These are phyloP conservation scores for Candida silvatica DNA, from an alignment of 805 yeast genomes.

Conservation along the genomic window DNA sequence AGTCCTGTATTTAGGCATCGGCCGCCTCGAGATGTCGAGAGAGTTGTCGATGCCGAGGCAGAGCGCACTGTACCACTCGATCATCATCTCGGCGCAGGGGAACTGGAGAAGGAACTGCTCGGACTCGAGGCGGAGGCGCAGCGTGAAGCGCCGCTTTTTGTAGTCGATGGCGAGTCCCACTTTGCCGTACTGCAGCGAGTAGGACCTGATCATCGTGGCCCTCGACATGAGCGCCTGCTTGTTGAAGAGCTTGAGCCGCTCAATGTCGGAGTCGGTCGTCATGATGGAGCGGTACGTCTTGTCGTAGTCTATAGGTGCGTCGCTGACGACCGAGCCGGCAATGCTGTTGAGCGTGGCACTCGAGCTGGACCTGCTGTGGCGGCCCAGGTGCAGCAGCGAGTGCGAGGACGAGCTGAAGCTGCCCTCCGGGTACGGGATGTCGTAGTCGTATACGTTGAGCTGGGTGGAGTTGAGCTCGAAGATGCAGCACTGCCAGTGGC, in stretches of 20 bases:
- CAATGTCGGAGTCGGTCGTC: constrained; percentile 21
- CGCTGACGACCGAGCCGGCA: not conserved
- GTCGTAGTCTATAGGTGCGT: constrained; percentile 2
- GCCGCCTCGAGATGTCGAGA: constrained; percentile 64
- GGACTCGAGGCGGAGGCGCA: constrained; percentile 73
- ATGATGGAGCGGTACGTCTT: constrained; percentile 17
- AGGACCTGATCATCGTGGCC: constrained; percentile 45
- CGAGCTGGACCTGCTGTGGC: not conserved
- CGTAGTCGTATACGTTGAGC: constrained; percentile 54
- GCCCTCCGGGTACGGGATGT: constrained; percentile 1
- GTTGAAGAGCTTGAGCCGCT: constrained; percentile 13
- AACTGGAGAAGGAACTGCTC: constrained; percentile 74
- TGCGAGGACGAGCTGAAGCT: not conserved
- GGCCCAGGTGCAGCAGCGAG: not conserved
- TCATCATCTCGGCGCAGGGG: constrained; percentile 51
- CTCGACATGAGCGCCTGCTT: constrained; percentile 21
- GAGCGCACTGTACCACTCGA: constrained; percentile 71
- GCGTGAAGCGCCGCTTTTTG: constrained; percentile 55
- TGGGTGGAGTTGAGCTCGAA: constrained; percentile 84
- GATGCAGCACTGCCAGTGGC: constrained; percentile 64
- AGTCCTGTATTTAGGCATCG: constrained; percentile 67
- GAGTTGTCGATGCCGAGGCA: constrained; percentile 74
- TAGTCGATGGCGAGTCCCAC: constrained; percentile 85
- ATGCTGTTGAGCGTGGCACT: not conserved
- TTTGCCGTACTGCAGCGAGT: constrained; percentile 75